phyloP scores from a whole-genome alignment of 2,329 filamentous ascomycete genomes.

The Escovopsis sp. region DNA sequence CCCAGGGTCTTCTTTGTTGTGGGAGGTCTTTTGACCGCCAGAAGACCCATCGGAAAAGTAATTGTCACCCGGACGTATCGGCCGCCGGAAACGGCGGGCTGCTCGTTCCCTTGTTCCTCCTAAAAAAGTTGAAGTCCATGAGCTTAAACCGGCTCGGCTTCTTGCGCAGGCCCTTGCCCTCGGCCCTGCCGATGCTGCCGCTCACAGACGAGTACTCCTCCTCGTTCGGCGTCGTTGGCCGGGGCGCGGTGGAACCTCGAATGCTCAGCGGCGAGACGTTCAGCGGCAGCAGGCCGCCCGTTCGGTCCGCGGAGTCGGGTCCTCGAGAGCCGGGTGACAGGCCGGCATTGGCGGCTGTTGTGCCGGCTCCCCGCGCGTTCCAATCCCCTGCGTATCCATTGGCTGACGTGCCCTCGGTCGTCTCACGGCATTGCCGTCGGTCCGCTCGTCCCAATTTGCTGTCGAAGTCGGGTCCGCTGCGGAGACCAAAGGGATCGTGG shows the following conservation, averaged over 20 bases:
- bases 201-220: slow-evolving; percentile 21
- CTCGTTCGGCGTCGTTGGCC: slow-evolving; percentile 12
- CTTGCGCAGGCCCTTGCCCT: slow-evolving; percentile 40
- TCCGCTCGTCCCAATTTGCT: slow-evolving; percentile 26
- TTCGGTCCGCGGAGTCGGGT: slow-evolving; percentile 38
- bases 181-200: slow-evolving; percentile 29
- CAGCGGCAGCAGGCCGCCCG: slow-evolving; percentile 25
- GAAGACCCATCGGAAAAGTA: too few relatives aligned
- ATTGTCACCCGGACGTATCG: slow-evolving; percentile 17
- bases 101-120: slow-evolving; percentile 32
- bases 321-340: slow-evolving; percentile 50
- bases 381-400: slow-evolving; percentile 40
- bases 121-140: slow-evolving; percentile 43
- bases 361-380: slow-evolving; percentile 47
- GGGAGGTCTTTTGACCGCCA: background rate
- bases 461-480: slow-evolving; percentile 17
- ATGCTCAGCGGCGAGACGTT: slow-evolving; percentile 23
- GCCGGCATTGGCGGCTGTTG: slow-evolving; percentile 47
- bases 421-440: slow-evolving; percentile 44
- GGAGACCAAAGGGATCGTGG: slow-evolving; percentile 32
- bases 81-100: slow-evolving; percentile 17
- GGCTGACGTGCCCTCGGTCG: slow-evolving; percentile 44
- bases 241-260: slow-evolving; percentile 14
- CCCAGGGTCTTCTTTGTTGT: background rate
- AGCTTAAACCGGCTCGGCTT: slow-evolving; percentile 48